Percentiles rank a stretch among this genome's conserved stretches.
Evolutionary conservation across 192 early-diverging fungal genomes (phyloP).

Genomic region (Backusella tarrabulga): DNA sequence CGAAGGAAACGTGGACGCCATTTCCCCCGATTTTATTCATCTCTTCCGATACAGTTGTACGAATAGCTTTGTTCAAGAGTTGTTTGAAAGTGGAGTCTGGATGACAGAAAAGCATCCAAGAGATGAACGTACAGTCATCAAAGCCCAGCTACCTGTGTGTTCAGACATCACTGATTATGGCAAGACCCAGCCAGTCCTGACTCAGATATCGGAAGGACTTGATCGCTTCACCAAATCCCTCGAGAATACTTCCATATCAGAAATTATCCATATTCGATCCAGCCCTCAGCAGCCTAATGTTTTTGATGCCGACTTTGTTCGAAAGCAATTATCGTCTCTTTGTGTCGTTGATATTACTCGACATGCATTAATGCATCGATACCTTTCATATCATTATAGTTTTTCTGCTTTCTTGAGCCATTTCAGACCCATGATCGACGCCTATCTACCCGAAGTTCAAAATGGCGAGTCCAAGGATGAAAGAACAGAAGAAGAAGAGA

Average conservation of each 20-base stretch:
- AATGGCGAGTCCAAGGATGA: neutral
- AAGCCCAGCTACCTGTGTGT: conserved; percentile 70
- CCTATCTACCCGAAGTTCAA: neutral
- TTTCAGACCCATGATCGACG: conserved; percentile 56
- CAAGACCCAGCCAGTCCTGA: neutral
- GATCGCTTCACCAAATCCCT: neutral
- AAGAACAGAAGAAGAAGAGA: conserved; percentile 23
- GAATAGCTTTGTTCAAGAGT: conserved; percentile 57
- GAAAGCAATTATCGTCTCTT: conserved; percentile 63
- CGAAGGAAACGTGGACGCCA: conserved; percentile 55
- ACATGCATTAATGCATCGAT: conserved; percentile 54
- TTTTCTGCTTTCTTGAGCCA: conserved; percentile 71
- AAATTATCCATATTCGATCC: conserved; percentile 77
- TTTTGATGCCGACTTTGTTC: conserved; percentile 61
- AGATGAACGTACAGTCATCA: conserved; percentile 67
- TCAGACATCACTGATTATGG: conserved; percentile 30
- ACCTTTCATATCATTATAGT: conserved; percentile 56
- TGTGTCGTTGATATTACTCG: conserved; percentile 64
- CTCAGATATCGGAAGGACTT: neutral
- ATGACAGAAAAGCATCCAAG: conserved; percentile 71
- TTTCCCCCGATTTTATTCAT: conserved; percentile 68
- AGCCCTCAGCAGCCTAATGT: conserved; percentile 46
- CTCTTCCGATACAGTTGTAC: conserved; percentile 62
- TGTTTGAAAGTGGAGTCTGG: conserved; percentile 67
- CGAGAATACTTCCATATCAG: conserved; percentile 57